phyloP scores from a whole-genome alignment of 2,329 filamentous ascomycete species.

The Aspergillus sp. region DNA sequence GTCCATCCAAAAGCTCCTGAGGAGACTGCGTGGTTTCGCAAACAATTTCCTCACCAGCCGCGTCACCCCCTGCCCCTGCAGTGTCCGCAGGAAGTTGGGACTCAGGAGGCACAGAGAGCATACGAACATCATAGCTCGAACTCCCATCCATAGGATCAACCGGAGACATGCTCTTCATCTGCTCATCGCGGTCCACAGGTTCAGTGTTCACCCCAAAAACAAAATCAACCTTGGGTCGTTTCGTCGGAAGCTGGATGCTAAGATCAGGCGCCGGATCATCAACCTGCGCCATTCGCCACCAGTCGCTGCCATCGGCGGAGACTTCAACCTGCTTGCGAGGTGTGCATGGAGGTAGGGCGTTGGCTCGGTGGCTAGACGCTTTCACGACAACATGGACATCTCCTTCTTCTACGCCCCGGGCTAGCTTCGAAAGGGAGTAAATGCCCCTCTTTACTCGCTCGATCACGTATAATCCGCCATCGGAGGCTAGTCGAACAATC shows the following conservation, averaged over 20 bases:
- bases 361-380: conserved; percentile 23
- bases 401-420: conserved; percentile 35
- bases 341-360: conserved; percentile 5
- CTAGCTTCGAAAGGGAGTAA: conserved; percentile 41
- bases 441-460: conserved; percentile 41
- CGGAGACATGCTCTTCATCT: conserved; percentile 18
- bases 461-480: conserved; percentile 36
- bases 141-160: conserved; percentile 19
- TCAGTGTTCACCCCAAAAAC: conserved; percentile 25
- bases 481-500: conserved; percentile 29
- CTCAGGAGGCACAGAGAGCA: conserved; percentile 11
- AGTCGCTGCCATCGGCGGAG: conserved; percentile 19
- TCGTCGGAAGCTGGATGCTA: conserved; percentile 16
- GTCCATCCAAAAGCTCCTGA: conserved; percentile 35
- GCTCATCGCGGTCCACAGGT: conserved; percentile 1
- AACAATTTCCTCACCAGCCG: conserved; percentile 16
- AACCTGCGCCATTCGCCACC: conserved; percentile 38
- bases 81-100: conserved; percentile 16
- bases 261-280: conserved; percentile 26
- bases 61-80: conserved; percentile 3
- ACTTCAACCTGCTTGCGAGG: neutral
- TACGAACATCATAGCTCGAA: conserved; percentile 10
- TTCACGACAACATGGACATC: conserved; percentile 41
- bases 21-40: conserved; percentile 25
- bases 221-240: conserved; percentile 27